Percentiles rank a stretch among this genome's conserved stretches.
phyloP scores from a whole-genome alignment of 805 yeast genomes.

The Kregervanrija pseudodelftensis region DNA sequence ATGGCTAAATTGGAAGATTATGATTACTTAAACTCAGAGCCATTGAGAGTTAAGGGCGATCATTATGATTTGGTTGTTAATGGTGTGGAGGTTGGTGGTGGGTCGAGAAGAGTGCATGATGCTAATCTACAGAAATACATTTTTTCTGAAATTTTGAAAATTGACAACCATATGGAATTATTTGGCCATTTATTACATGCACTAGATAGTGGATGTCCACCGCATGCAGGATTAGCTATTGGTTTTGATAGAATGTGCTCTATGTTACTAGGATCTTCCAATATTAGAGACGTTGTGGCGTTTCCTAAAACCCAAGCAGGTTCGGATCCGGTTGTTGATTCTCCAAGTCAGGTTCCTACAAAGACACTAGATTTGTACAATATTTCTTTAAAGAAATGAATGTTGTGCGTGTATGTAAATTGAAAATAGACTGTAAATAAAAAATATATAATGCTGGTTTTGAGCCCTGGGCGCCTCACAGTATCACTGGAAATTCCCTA shows the following conservation, averaged over 20 bases:
- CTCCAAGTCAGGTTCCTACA: constrained; percentile 64
- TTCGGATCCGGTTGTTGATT: constrained; percentile 76
- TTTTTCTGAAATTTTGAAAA: constrained; percentile 55
- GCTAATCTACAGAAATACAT: constrained; percentile 68
- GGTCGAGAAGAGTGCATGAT: constrained; percentile 92
- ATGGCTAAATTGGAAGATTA: constrained; percentile 77
- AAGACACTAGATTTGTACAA: constrained; percentile 49
- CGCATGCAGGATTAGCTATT: constrained; percentile 95
- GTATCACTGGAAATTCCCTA: no score
- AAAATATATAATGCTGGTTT: no score
- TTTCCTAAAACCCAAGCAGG: constrained; percentile 93
- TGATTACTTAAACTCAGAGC: constrained; percentile 42
- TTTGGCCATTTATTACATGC: constrained; percentile 87
- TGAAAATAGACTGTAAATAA: no score
- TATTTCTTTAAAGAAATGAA: constrained; percentile 20
- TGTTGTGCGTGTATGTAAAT: no score
- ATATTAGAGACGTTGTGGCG: constrained; percentile 89
- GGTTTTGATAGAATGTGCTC: constrained; percentile 94
- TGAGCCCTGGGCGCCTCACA: no score
- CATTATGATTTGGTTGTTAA: constrained; percentile 92
- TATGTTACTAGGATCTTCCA: constrained; percentile 68
- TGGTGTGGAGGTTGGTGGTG: constrained; percentile 97
- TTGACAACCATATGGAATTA: constrained; percentile 48
- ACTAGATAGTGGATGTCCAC: constrained; percentile 89
- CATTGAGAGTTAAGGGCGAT: constrained; percentile 70